Conservation (phyloP, 768 basidiomycete genomes). For the Cystobasidiopsis lactophilus region DNA sequence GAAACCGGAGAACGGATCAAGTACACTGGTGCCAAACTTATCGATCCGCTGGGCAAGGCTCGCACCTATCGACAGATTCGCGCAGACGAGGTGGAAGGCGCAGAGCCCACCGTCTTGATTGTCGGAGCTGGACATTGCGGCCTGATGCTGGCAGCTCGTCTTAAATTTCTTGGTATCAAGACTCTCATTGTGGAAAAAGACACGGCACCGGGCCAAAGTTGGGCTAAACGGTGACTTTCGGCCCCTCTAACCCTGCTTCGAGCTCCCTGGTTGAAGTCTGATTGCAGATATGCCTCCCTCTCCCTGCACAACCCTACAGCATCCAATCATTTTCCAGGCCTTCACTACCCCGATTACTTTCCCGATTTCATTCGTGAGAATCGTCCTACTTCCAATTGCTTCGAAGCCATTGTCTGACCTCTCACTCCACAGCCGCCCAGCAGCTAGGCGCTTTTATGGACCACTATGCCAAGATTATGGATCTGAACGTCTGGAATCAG, state of each 20-base stretch:
- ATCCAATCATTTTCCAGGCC: constrained; percentile 1
- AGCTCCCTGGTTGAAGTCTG: constrained; percentile 1
- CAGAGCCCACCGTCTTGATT: not conserved
- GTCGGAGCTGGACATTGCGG: constrained; percentile 29
- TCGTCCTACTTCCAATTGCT: too few relatives aligned
- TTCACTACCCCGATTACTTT: not conserved
- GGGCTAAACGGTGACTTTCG: constrained; percentile 31
- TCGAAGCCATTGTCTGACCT: not conserved
- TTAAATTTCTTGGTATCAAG: constrained; percentile 28
- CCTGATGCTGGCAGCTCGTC: constrained; percentile 29
- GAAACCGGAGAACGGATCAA: not conserved
- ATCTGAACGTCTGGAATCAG: constrained; percentile 1
- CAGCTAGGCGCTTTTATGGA: constrained; percentile 3
- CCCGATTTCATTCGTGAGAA: not conserved
- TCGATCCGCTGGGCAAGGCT: not conserved
- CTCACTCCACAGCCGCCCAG: not conserved
- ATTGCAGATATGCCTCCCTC: constrained; percentile 12
- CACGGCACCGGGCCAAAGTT: constrained; percentile 27
- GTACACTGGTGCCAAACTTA: not conserved
- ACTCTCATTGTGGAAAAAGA: constrained; percentile 27
- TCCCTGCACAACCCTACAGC: not conserved
- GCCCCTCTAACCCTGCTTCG: constrained; percentile 24
- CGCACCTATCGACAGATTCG: not conserved
- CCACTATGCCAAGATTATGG: not conserved
- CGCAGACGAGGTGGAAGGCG: not conserved